A percentile compares a stretch with the other conserved stretches of the same genome.
Conservation (phyloP, 164 flowering plant genomes). For the Berberis vulgaris region DNA sequence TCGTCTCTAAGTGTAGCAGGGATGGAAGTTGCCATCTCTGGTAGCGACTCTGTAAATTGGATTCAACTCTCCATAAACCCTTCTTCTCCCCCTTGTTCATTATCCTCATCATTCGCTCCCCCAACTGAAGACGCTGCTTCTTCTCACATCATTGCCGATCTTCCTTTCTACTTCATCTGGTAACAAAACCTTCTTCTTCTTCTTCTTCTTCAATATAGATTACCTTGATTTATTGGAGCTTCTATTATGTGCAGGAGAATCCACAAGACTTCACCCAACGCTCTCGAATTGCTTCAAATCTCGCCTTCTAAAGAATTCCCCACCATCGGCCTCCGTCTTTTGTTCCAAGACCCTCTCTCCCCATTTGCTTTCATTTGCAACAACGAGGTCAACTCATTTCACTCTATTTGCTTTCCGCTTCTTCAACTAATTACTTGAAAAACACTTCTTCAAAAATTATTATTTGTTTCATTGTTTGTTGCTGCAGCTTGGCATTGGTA, state of each 20-base stretch:
- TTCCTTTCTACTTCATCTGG: conserved; percentile 50
- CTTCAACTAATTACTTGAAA: not conserved
- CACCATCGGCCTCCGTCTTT: conserved; percentile 44
- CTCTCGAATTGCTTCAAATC: conserved; percentile 53
- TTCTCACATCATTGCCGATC: conserved; percentile 32
- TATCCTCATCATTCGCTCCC: conserved; percentile 12
- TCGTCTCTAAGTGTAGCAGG: conserved; percentile 30
- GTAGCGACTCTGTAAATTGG: conserved; percentile 49
- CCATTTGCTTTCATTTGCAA: conserved; percentile 58
- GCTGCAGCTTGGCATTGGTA: conserved; percentile 22
- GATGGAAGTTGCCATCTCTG: conserved; percentile 54
- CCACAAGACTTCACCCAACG: conserved; percentile 33
- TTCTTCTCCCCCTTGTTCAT: conserved; percentile 9
- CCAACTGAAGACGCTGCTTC: conserved; percentile 37
- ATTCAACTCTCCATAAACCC: conserved; percentile 39
- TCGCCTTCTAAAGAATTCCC: conserved; percentile 38
- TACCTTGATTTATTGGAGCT: not conserved
- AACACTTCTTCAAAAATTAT: too few species aligned
- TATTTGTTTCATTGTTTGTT: not conserved
- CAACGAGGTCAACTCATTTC: conserved; percentile 35
- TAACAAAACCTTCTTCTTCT: conserved; percentile 8
- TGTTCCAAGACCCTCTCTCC: conserved; percentile 47
- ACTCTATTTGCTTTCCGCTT: not conserved
- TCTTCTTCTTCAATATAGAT: not conserved
- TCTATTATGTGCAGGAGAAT: conserved; percentile 43